Conservation (phyloP, 495 filamentous ascomycete genomes). For the Tricharina praecox region DNA sequence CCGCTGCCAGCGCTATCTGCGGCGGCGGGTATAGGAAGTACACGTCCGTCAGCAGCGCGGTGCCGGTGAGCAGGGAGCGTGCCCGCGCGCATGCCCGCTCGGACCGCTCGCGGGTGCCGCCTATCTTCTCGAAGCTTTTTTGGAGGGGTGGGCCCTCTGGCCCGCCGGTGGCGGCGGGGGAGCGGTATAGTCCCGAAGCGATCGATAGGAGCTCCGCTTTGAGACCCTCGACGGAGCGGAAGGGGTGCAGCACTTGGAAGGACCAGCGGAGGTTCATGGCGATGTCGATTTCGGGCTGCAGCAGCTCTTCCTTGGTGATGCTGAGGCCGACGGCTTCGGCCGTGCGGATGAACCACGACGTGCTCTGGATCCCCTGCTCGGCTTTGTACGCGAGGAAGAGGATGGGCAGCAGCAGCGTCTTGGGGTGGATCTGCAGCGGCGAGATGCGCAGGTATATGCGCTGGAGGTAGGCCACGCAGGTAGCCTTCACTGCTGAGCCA, state of each 20-base stretch:
- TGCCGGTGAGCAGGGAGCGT: constrained; percentile 54
- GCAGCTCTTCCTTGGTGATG: constrained; percentile 55
- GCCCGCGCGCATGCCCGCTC: constrained; percentile 51
- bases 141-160: background rate
- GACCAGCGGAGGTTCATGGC: constrained; percentile 87
- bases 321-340: constrained; percentile 42
- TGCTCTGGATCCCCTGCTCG: constrained; percentile 61
- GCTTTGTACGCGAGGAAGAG: constrained; percentile 87
- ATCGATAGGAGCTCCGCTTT: constrained; percentile 65
- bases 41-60: constrained; percentile 70
- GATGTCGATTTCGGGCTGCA: constrained; percentile 77
- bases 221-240: constrained; percentile 68
- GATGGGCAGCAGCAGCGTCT: constrained; percentile 65
- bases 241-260: constrained; percentile 83
- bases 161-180: constrained; percentile 1
- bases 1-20: constrained; percentile 75
- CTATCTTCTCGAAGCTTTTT: background rate
- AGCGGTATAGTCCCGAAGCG: constrained; percentile 13
- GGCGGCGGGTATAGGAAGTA: constrained; percentile 93
- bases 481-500: constrained; percentile 71
- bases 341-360: constrained; percentile 45
- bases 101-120: constrained; percentile 32
- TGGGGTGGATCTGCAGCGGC: constrained; percentile 84
- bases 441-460: constrained; percentile 92
- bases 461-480: constrained; percentile 76